Evolutionary conservation across 768 basidiomycete species (phyloP).

Genomic region (Boletus subparvulus): DNA sequence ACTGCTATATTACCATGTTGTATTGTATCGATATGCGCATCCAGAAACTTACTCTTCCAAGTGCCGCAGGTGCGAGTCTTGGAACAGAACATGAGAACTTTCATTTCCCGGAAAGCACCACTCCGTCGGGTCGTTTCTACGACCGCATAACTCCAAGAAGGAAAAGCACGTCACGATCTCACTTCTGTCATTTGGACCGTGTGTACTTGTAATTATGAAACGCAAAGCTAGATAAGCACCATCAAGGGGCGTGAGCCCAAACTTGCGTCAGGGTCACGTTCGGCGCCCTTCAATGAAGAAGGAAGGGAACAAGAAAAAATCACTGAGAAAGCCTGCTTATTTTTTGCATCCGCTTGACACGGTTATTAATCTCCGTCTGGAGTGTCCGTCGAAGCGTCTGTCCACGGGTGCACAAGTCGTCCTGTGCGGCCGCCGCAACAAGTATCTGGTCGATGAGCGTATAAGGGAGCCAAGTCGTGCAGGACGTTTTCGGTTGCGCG

Average conservation of each 20-base stretch:
- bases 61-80: not conserved
- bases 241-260: not conserved
- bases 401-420: conserved; percentile 45
- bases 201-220: conserved; percentile 9
- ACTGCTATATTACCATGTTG: conserved; percentile 22
- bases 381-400: conserved; percentile 47
- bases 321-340: conserved; percentile 43
- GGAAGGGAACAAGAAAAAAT: not conserved
- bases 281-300: not conserved
- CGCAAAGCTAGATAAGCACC: not conserved
- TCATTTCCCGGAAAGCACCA: conserved; percentile 11
- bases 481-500: conserved; percentile 53
- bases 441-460: conserved; percentile 82
- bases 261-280: not conserved
- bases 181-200: not conserved
- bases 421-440: conserved; percentile 55
- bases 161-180: conserved; percentile 1
- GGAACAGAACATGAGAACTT: conserved; percentile 5
- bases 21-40: conserved; percentile 18
- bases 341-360: conserved; percentile 69
- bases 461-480: conserved; percentile 78
- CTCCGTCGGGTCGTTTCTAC: not conserved
- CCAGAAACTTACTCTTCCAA: not conserved
- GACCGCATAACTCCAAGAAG: conserved; percentile 7
- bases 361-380: conserved; percentile 58